phyloP scores from a whole-genome alignment of 1,284 basidiomycete species.

The Laetiporus sulphureus region DNA sequence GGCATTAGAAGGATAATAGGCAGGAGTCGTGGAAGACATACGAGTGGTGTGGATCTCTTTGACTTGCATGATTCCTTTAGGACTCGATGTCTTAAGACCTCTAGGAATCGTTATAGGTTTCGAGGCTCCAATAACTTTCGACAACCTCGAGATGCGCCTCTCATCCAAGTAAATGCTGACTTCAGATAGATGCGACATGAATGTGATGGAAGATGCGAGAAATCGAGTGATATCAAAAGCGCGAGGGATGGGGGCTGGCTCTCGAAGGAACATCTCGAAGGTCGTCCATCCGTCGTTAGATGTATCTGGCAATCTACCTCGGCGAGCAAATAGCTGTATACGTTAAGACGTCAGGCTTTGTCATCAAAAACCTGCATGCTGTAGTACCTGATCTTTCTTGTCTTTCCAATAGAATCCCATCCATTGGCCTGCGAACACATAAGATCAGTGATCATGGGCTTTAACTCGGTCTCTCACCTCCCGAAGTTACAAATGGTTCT shows the following conservation, averaged over 20 bases:
- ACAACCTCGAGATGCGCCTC: constrained; percentile 67
- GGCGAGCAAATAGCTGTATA: constrained; percentile 65
- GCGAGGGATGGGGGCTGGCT: constrained; percentile 77
- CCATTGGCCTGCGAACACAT: constrained; percentile 69
- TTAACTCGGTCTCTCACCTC: constrained; percentile 35
- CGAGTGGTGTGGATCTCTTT: constrained; percentile 59
- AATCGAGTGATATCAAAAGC: constrained; percentile 88
- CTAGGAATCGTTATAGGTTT: constrained; percentile 52
- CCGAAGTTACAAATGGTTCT: constrained; percentile 89
- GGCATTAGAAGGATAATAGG: constrained; percentile 2
- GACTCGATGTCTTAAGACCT: constrained; percentile 41
- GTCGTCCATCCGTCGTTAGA: constrained; percentile 68
- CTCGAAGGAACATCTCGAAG: constrained; percentile 87
- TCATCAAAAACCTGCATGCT: not conserved
- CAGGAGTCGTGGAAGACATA: too few species aligned
- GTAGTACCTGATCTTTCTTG: constrained; percentile 76
- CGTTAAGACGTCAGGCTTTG: not conserved
- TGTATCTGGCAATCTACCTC: constrained; percentile 54
- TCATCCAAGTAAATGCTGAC: constrained; percentile 81
- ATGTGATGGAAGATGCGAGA: constrained; percentile 89
- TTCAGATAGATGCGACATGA: constrained; percentile 79
- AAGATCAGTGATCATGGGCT: not conserved
- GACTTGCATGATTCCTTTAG: constrained; percentile 60
- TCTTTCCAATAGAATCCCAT: constrained; percentile 99
- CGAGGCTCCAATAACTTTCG: constrained; percentile 61